phyloP scores from a whole-genome alignment of 1,284 basidiomycete species.

The Bondarzewia mesenterica region DNA sequence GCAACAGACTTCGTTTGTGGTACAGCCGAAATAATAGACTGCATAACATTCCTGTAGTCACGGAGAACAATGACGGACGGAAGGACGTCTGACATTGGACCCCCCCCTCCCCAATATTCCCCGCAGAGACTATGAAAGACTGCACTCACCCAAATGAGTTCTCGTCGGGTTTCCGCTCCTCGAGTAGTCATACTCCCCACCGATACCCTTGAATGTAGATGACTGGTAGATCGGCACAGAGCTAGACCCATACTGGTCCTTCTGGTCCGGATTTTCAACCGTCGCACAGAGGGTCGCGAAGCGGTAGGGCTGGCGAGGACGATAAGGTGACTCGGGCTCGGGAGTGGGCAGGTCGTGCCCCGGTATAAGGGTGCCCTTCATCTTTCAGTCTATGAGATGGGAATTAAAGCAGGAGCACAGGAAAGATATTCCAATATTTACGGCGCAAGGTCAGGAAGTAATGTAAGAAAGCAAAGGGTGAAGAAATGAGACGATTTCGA shows the following conservation, averaged over 20 bases:
- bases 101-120: too few species aligned
- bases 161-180: constrained; percentile 96
- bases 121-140: not conserved
- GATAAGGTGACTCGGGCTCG: constrained; percentile 65
- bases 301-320: constrained; percentile 61
- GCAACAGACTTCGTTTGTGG: not conserved
- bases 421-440: not conserved
- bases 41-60: too few species aligned
- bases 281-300: constrained; percentile 89
- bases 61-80: too few species aligned
- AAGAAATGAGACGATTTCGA: too few species aligned
- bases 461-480: not conserved
- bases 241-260: constrained; percentile 94
- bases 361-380: constrained; percentile 7
- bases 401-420: constrained; percentile 6
- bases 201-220: constrained; percentile 95
- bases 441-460: too few species aligned
- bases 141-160: constrained; percentile 76
- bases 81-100: too few species aligned
- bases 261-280: constrained; percentile 76
- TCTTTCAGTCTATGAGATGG: constrained; percentile 5
- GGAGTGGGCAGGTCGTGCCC: constrained; percentile 55
- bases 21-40: too few species aligned
- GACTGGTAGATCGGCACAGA: constrained; percentile 97
- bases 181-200: constrained; percentile 89